Conservation (phyloP, 805 yeast genomes). For the Ogataea sp. region DNA sequence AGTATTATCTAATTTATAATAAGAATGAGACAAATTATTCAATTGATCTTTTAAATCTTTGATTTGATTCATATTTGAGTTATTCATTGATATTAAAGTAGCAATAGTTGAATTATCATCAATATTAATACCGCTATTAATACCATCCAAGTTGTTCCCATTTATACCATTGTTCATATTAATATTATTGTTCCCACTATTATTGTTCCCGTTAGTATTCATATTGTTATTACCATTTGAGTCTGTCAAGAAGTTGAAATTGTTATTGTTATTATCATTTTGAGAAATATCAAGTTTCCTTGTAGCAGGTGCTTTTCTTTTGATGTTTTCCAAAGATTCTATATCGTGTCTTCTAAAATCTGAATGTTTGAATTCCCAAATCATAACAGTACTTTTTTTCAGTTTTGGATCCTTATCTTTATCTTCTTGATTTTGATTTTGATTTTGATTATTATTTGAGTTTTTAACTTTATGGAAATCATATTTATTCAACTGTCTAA, state of each 20-base stretch:
- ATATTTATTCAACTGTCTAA: slow-evolving; percentile 90
- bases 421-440: slow-evolving; percentile 9
- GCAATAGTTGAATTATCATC: neutral
- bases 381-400: slow-evolving; percentile 21
- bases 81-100: neutral
- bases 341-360: slow-evolving; percentile 70
- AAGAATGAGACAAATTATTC: slow-evolving; percentile 21
- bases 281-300: slow-evolving; percentile 24
- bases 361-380: slow-evolving; percentile 93
- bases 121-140: neutral
- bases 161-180: too few relatives aligned
- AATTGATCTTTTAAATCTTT: slow-evolving; percentile 19
- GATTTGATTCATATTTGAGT: slow-evolving; percentile 8
- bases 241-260: too few relatives aligned
- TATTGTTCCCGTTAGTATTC: neutral
- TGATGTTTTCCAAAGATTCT: slow-evolving; percentile 79
- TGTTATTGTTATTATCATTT: too few relatives aligned
- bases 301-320: slow-evolving; percentile 66
- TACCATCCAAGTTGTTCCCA: slow-evolving; percentile 1
- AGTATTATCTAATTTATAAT: slow-evolving; percentile 19
- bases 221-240: neutral
- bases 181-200: too few relatives aligned
- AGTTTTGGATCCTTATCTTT: slow-evolving; percentile 22
- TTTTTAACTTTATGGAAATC: slow-evolving; percentile 94
- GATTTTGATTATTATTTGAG: slow-evolving; percentile 23